Percentiles rank a stretch among this genome's conserved stretches.
Conservation (phyloP, 2,329 filamentous ascomycete species). For the Trichoderma harzianum region DNA sequence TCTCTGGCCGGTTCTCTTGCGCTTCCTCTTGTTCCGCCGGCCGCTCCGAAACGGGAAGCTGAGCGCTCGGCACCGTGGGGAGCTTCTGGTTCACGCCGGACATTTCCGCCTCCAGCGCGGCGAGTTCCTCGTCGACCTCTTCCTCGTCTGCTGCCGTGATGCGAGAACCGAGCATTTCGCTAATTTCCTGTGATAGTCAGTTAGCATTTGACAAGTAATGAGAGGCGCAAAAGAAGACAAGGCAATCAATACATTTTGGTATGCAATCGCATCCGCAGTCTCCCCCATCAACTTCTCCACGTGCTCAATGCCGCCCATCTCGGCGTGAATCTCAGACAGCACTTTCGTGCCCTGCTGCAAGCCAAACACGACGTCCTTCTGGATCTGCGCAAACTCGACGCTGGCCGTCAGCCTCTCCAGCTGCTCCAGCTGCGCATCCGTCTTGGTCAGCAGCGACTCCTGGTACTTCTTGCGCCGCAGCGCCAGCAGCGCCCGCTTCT, state of each 20-base stretch:
- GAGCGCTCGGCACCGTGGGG: constrained; percentile 33
- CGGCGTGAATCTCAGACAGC: constrained; percentile 83
- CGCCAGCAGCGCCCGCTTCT: constrained; percentile 77
- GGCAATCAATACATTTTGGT: constrained; percentile 65
- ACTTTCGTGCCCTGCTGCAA: constrained; percentile 89
- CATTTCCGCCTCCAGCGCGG: constrained; percentile 62
- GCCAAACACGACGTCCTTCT: constrained; percentile 93
- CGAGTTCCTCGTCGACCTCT: constrained; percentile 94
- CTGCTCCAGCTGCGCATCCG: constrained; percentile 89
- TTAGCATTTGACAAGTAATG: constrained; percentile 7
- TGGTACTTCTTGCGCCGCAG: constrained; percentile 96
- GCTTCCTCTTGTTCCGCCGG: constrained; percentile 19
- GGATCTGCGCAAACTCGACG: constrained; percentile 94
- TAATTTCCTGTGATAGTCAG: constrained; percentile 66
- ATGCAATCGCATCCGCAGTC: constrained; percentile 82
- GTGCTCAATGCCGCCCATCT: constrained; percentile 92
- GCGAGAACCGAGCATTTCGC: constrained; percentile 80
- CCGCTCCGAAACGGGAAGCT: constrained; percentile 30
- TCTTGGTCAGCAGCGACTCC: constrained; percentile 81
- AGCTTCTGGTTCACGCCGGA: constrained; percentile 26
- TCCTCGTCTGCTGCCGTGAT: constrained; percentile 96
- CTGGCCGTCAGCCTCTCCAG: constrained; percentile 82
- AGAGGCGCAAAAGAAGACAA: neutral
- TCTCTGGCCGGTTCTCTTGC: constrained; percentile 30
- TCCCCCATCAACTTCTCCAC: constrained; percentile 96